phyloP scores from a whole-genome alignment of 306 rosid species.

The Alnus glutinosa region DNA sequence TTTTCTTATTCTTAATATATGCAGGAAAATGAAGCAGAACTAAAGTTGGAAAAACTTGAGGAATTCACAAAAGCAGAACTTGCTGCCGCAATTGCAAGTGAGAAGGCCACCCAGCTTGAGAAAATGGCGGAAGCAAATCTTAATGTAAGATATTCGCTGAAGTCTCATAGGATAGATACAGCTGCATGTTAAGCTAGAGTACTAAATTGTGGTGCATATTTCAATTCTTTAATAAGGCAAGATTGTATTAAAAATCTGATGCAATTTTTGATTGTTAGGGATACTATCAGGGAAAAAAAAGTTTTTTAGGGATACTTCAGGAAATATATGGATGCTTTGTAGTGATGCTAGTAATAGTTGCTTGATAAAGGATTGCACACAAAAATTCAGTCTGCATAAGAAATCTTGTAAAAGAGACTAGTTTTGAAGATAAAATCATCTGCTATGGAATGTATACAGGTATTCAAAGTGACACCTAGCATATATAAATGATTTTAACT shows the following conservation, averaged over 20 bases:
- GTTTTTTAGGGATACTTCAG: neutral
- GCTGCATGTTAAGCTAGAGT: slow-evolving; percentile 20
- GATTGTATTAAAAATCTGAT: slow-evolving; percentile 19
- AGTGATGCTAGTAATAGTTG: neutral
- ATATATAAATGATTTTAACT: neutral
- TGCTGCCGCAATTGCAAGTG: slow-evolving; percentile 77
- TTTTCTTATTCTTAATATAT: slow-evolving; percentile 31
- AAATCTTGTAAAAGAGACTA: slow-evolving; percentile 8
- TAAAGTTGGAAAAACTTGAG: slow-evolving; percentile 47
- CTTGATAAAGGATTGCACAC: neutral
- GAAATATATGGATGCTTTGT: neutral
- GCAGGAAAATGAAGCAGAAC: slow-evolving; percentile 75
- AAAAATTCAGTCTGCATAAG: neutral
- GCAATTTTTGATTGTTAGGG: slow-evolving; percentile 8
- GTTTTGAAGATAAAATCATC: neutral
- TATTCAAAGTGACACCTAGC: neutral
- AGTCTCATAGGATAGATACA: slow-evolving; percentile 22
- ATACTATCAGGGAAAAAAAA: neutral
- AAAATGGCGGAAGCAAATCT: slow-evolving; percentile 89
- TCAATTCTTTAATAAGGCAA: slow-evolving; percentile 16
- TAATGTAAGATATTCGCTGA: slow-evolving; percentile 60
- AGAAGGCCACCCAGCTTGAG: slow-evolving; percentile 88
- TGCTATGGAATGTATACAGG: neutral
- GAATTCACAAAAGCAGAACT: slow-evolving; percentile 82
- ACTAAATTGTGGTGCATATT: neutral